Evolutionary conservation across 2,329 filamentous ascomycete genomes (phyloP), one percentile per base, ranked within the genome.

Genomic region (Setomelanomma holmii): DNA sequence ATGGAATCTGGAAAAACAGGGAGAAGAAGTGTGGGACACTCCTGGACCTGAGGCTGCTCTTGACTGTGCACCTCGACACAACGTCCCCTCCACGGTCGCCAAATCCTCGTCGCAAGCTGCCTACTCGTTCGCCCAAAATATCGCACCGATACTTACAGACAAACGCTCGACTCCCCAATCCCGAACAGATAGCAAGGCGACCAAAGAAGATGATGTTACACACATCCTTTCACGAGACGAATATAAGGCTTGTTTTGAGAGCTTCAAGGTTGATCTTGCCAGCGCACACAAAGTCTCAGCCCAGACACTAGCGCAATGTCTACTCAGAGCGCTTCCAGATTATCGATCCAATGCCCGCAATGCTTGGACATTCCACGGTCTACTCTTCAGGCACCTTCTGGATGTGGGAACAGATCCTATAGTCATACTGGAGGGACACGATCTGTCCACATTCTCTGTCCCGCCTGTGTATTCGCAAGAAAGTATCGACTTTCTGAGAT

Each of bases 361-460:
- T 11, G 49, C 53, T 14, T 57, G 49, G 47, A 17, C 33, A 7
- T 61, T 53, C 50, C 57, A 48, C 24, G 36, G 44, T 27, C 52
- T 51, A 46, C 58, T 56, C 14, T 10, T 64, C 16, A 42, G 60
- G 27, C 51, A 65, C 42, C 30, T 65, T 12, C 40, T 39, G 1
- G 24, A 53, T 5, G 41, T 43, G 5, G 20, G 39, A 20, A 58
- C 51, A 43, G 49, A 61, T 33, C 58, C 54, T n/a, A 40, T 24
- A 43, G 33, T 24, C n/a, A 43, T 19, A 33, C 17, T 34, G 2
- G 27, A 30, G 14, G 27, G 27, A 4, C 36, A 16, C 24, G 14
- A 8, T 30, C 10, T 14, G 27, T n/a, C n/a, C n/a, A 30, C 10
- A n/a, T 63, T 57, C 24, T 4, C 38, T 5, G 6, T 58, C n/a